A percentile compares a stretch with the other conserved stretches of the same genome.
These are phyloP conservation scores for Cutaneotrichosporon cutaneum DNA, from an alignment of 1,284 basidiomycete species.

Conservation along the genomic window DNA sequence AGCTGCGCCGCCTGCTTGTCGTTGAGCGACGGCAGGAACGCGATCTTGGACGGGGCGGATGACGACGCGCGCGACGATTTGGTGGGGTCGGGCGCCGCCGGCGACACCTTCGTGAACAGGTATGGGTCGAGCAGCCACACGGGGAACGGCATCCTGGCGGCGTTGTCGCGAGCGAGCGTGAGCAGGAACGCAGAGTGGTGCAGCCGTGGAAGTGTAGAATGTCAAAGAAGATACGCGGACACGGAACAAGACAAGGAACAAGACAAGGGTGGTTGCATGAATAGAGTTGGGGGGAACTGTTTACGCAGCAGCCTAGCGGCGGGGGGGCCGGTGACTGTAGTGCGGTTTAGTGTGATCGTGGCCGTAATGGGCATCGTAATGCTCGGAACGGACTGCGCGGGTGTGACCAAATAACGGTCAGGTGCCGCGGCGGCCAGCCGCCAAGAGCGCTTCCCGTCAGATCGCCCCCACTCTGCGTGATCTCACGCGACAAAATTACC, in stretches of 20 bases:
- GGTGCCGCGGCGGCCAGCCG: not conserved
- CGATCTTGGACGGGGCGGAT: not conserved
- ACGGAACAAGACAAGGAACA: too few relatives aligned
- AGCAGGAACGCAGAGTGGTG: not conserved
- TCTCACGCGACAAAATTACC: too few relatives aligned
- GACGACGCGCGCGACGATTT: not conserved
- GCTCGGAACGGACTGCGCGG: not conserved
- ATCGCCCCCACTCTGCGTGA: too few relatives aligned
- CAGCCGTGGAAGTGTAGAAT: not conserved
- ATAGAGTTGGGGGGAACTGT: not conserved
- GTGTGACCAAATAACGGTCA: not conserved
- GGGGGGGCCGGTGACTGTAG: too few relatives aligned
- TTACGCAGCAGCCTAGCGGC: too few relatives aligned
- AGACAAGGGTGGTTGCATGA: not conserved
- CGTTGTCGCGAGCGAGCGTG: not conserved
- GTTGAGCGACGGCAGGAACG: not conserved
- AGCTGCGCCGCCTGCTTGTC: not conserved
- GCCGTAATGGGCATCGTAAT: not conserved
- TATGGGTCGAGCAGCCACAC: not conserved
- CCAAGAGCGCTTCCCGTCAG: too few relatives aligned
- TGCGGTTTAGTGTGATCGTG: too few relatives aligned
- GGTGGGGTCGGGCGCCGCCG: not conserved
- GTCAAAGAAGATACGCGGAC: not conserved
- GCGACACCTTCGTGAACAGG: not conserved
- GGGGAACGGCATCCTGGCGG: not conserved